phyloP scores from a whole-genome alignment of 495 filamentous ascomycete species.

The Penicillium ochrochloron region DNA sequence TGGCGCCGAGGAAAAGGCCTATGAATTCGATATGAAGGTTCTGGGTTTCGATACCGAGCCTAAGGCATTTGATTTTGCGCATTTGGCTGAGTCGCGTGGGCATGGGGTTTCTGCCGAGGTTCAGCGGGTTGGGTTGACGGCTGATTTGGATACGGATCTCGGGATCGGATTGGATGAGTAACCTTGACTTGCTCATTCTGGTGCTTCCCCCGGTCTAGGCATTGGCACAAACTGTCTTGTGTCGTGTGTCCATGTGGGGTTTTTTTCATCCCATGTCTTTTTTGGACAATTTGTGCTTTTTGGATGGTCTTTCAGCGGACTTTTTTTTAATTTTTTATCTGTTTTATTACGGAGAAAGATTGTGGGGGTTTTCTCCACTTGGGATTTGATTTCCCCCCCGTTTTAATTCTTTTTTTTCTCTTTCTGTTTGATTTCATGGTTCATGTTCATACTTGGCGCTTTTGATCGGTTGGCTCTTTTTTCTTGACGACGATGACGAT shows the following conservation, averaged over 20 bases:
- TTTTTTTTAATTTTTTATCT: conserved; percentile 17
- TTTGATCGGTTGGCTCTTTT: conserved; percentile 3
- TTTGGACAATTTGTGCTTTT: conserved; percentile 5
- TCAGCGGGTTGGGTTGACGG: conserved; percentile 25
- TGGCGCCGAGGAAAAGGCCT: conserved; percentile 25
- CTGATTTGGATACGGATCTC: conserved; percentile 40
- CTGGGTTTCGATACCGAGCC: conserved; percentile 38
- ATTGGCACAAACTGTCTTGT: conserved; percentile 9
- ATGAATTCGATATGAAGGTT: conserved; percentile 35
- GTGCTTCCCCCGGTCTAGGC: neutral
- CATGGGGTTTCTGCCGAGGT: conserved; percentile 21
- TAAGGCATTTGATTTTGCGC: conserved; percentile 36
- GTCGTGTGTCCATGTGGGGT: conserved; percentile 13
- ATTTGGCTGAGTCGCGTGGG: conserved; percentile 23
- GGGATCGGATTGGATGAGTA: conserved; percentile 33
- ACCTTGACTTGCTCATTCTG: conserved; percentile 4
- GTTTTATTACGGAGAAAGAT: conserved; percentile 19
- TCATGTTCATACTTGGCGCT: conserved; percentile 1
- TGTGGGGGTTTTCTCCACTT: neutral
- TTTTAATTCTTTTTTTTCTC: neutral
- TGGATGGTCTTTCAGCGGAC: conserved; percentile 17
- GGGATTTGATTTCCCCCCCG: neutral
- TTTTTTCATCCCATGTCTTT: conserved; percentile 14
- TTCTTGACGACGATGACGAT: conserved; percentile 20
- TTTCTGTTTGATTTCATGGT: neutral